Percentiles rank a stretch among this genome's conserved stretches.
Conservation (phyloP, 2,329 filamentous ascomycete genomes). For the Aureobasidium sp. region DNA sequence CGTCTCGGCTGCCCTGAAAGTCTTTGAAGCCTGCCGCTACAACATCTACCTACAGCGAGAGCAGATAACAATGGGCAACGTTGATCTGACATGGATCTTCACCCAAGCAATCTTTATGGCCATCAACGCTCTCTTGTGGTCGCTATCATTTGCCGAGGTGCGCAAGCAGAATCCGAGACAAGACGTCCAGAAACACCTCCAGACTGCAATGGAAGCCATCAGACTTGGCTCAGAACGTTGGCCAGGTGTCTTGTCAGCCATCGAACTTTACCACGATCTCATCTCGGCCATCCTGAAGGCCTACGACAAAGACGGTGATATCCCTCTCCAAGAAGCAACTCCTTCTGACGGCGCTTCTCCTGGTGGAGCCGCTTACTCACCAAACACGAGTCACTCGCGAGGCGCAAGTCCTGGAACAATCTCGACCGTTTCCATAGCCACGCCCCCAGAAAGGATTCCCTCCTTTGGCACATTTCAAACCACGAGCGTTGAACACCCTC, state of each 20-base stretch:
- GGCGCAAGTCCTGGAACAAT: constrained; percentile 36
- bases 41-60: constrained; percentile 74
- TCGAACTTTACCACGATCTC: constrained; percentile 78
- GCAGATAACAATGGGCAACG: constrained; percentile 64
- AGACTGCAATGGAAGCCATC: constrained; percentile 68
- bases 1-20: constrained; percentile 64
- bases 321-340: constrained; percentile 39
- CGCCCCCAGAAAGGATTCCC: constrained; percentile 23
- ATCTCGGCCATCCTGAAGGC: constrained; percentile 79
- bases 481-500: constrained; percentile 23
- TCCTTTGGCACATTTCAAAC: constrained; percentile 23
- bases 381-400: constrained; percentile 32
- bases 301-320: constrained; percentile 57
- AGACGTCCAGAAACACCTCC: constrained; percentile 66
- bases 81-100: constrained; percentile 92
- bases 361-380: constrained; percentile 14
- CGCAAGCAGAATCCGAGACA: constrained; percentile 62
- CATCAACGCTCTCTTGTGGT: constrained; percentile 86
- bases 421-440: constrained; percentile 25
- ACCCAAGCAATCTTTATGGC: constrained; percentile 83
- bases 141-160: constrained; percentile 77
- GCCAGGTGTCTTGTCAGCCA: constrained; percentile 80
- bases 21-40: constrained; percentile 71
- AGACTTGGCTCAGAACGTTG: constrained; percentile 74
- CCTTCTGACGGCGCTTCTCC: constrained; percentile 35